These are phyloP conservation scores for Phellopilus nigrolimitatus DNA, from an alignment of 1,284 basidiomycete genomes.

Conservation along the genomic window DNA sequence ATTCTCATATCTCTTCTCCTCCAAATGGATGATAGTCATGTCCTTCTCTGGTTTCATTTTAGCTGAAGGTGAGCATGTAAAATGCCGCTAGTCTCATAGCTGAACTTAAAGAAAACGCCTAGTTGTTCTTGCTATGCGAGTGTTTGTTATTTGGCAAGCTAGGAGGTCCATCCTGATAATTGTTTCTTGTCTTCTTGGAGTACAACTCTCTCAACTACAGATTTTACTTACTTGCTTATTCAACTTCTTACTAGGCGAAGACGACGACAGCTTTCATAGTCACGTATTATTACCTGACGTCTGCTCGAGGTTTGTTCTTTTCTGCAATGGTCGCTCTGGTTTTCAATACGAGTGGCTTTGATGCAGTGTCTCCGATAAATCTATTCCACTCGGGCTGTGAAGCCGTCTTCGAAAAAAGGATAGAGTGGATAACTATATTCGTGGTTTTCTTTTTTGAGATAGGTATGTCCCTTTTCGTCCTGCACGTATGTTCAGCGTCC, in stretches of 20 bases:
- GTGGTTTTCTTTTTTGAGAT: conserved; percentile 14
- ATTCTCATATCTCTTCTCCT: background rate
- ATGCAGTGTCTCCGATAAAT: conserved; percentile 7
- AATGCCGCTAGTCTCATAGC: too few species aligned
- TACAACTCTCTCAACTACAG: too few species aligned
- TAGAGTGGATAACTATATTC: conserved; percentile 14
- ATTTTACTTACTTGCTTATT: too few species aligned
- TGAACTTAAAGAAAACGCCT: background rate
- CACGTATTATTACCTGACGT: conserved; percentile 9
- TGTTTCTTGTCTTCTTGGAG: background rate
- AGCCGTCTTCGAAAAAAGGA: background rate
- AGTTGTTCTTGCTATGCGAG: conserved; percentile 10
- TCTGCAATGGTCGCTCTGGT: too few species aligned
- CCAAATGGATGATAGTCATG: background rate
- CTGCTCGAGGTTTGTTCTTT: background rate
- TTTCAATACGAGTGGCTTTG: background rate
- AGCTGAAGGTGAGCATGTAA: conserved; percentile 5
- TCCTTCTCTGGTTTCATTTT: conserved; percentile 5
- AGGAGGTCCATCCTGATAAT: conserved; percentile 8
- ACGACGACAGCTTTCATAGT: background rate
- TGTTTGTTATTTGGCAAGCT: conserved; percentile 14
- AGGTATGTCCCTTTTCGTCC: background rate
- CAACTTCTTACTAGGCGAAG: too few species aligned
- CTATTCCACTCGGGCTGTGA: conserved; percentile 12
- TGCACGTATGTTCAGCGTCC: background rate